phyloP scores from a whole-genome alignment of 768 basidiomycete species.

The Sporobolomyces pararoseus region DNA sequence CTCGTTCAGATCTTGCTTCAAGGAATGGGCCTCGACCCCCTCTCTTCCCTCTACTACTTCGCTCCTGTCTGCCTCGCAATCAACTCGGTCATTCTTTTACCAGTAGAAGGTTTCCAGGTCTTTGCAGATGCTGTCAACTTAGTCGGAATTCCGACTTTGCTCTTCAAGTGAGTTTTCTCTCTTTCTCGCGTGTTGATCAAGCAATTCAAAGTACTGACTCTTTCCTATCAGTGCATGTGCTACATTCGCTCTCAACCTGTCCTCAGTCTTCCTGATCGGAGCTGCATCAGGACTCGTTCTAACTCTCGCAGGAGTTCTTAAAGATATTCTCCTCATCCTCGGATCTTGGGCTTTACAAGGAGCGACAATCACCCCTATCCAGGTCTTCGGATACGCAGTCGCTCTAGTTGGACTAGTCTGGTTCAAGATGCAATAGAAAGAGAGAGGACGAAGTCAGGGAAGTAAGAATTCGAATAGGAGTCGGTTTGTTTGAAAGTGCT shows the following conservation, averaged over 20 bases:
- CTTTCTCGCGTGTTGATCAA: too few species aligned
- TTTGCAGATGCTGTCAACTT: constrained; percentile 64
- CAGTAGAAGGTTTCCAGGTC: constrained; percentile 83
- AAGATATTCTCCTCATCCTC: constrained; percentile 88
- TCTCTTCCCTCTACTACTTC: constrained; percentile 30
- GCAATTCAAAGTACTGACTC: too few species aligned
- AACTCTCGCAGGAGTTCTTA: constrained; percentile 90
- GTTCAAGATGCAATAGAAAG: constrained; percentile 26
- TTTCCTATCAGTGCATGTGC: constrained; percentile 69
- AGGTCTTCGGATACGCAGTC: constrained; percentile 78
- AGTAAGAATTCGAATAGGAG: too few species aligned
- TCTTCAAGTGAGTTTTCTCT: constrained; percentile 48
- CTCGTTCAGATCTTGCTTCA: constrained; percentile 94
- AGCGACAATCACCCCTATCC: constrained; percentile 69
- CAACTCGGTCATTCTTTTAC: constrained; percentile 77
- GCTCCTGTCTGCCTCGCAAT: constrained; percentile 70
- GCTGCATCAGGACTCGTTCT: constrained; percentile 81
- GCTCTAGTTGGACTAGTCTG: constrained; percentile 63
- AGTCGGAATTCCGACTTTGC: constrained; percentile 52
- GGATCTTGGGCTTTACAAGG: constrained; percentile 82
- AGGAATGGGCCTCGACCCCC: constrained; percentile 69
- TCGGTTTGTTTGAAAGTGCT: too few species aligned
- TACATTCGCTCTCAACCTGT: constrained; percentile 86
- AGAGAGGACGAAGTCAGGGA: too few species aligned
- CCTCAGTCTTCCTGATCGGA: constrained; percentile 92